These are phyloP conservation scores for Leucocoprinus leucothites DNA, from an alignment of 768 basidiomycete genomes.

Conservation along the genomic window DNA sequence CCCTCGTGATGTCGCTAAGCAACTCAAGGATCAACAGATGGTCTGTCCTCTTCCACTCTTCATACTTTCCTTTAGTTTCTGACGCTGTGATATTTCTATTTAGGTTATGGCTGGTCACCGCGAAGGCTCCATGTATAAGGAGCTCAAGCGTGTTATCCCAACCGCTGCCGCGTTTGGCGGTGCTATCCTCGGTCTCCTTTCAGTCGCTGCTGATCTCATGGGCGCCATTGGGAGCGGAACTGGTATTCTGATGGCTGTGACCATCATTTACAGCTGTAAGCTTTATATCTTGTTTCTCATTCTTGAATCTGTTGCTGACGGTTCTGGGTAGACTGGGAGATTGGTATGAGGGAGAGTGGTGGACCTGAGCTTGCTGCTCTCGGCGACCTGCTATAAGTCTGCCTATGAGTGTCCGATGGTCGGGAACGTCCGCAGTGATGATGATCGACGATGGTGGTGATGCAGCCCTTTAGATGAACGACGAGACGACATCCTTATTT, in stretches of 20 bases:
- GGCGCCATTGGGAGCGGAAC: constrained; percentile 96
- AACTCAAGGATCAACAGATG: constrained; percentile 98
- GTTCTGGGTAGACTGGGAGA: constrained; percentile 77
- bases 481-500: too few relatives aligned
- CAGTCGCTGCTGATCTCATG: constrained; percentile 90
- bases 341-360: constrained; percentile 84
- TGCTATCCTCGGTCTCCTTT: constrained; percentile 90
- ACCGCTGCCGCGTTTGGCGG: constrained; percentile 97
- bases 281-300: constrained; percentile 18
- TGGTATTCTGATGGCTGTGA: constrained; percentile 96
- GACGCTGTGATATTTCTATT: constrained; percentile 2
- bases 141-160: constrained; percentile 95
- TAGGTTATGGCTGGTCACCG: constrained; percentile 87
- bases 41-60: constrained; percentile 34
- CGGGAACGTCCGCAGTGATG: too few relatives aligned
- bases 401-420: too few relatives aligned
- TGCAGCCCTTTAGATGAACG: too few relatives aligned
- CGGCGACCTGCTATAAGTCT: constrained; percentile 64
- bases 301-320: constrained; percentile 5
- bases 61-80: not conserved
- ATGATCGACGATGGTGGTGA: too few relatives aligned
- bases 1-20: constrained; percentile 94
- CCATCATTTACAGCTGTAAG: constrained; percentile 93
- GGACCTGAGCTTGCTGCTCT: constrained; percentile 83
- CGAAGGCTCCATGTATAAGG: constrained; percentile 99